A percentile compares a stretch with the other conserved stretches of the same genome.
Conservation (phyloP, 2,329 filamentous ascomycete genomes). For the Venturia aucupariae region DNA sequence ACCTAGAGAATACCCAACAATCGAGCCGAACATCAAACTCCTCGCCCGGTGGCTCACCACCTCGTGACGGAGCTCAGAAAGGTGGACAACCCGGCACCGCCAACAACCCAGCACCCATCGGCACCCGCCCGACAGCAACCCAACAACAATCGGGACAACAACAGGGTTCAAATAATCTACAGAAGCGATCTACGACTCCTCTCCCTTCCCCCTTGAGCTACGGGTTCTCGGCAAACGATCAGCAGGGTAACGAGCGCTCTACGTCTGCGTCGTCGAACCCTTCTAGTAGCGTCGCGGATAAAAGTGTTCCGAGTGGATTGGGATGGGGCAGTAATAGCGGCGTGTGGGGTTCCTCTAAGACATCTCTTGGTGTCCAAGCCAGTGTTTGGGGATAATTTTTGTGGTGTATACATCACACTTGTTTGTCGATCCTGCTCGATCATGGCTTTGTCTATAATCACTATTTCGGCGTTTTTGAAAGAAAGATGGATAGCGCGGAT, state of each 20-base stretch:
- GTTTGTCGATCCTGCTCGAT: no score
- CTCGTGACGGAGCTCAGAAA: conserved; percentile 45
- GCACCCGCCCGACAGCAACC: conserved; percentile 61
- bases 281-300: conserved; percentile 36
- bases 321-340: conserved; percentile 71
- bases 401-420: no score
- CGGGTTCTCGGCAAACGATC: conserved; percentile 53
- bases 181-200: conserved; percentile 81
- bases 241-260: conserved; percentile 45
- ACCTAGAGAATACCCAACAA: conserved; percentile 49
- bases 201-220: conserved; percentile 80
- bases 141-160: conserved; percentile 20
- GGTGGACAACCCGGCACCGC: conserved; percentile 40
- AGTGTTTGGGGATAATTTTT: conserved; percentile 90
- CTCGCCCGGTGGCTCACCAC: conserved; percentile 74
- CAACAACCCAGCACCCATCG: conserved; percentile 67
- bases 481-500: neutral
- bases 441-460: no score
- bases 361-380: conserved; percentile 74
- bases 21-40: conserved; percentile 74
- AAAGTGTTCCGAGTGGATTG: conserved; percentile 22
- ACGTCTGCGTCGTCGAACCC: conserved; percentile 53
- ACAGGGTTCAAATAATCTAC: conserved; percentile 39
- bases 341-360: conserved; percentile 72
- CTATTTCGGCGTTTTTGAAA: neutral